Base-by-base conservation (phyloP, 805 yeast species). In the Teunomyces cretensis region DNA sequence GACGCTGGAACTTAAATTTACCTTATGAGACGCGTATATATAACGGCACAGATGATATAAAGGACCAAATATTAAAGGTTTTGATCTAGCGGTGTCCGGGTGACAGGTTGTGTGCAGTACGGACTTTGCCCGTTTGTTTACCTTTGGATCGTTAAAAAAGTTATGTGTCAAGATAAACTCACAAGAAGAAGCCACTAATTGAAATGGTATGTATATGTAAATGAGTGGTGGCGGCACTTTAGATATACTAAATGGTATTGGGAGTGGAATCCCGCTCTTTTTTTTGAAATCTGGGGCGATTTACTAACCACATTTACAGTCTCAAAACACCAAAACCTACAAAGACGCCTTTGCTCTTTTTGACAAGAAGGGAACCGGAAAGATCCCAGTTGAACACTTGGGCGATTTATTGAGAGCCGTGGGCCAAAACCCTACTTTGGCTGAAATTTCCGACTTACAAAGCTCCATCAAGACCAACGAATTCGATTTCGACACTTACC, bases 381-480 rank as follows among this genome's bases (percentile, higher is more conserved):
- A 83, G 65, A 94, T 94, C 45, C 82, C 97, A 12, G 75, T 79
- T 49, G 87, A 85, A 51, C 83, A 87, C 49, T 77, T 94, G 41
- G 99, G 98, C 30, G 99, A 94, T 62, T 79, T 94, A 56, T 79
- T 94, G 49, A 81, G 99, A 64, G 97, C 99, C 1, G 91, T 94
- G 49, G 99, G 99, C 32, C 98, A 92, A 74, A 94, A 94, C 74
- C 99, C 99, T 52, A 91, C 99, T 3, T 79, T 89, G 58, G 86
- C 91, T 16, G 96, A 90, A 69, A 86, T 90, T 51, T 52, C 72
- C n/a, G 75, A 70, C 46, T 70, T 72, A 50, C 76, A 72, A 57
- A 55, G 58, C 40, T 57, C 68, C 2, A 62, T 72, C 46, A 71
- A 79, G 24, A 53, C 71, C 47, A 60, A 60, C 44, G 84, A 78